Evolutionary conservation across 768 basidiomycete genomes (phyloP).

Genomic region (Serpula lacrymans): DNA sequence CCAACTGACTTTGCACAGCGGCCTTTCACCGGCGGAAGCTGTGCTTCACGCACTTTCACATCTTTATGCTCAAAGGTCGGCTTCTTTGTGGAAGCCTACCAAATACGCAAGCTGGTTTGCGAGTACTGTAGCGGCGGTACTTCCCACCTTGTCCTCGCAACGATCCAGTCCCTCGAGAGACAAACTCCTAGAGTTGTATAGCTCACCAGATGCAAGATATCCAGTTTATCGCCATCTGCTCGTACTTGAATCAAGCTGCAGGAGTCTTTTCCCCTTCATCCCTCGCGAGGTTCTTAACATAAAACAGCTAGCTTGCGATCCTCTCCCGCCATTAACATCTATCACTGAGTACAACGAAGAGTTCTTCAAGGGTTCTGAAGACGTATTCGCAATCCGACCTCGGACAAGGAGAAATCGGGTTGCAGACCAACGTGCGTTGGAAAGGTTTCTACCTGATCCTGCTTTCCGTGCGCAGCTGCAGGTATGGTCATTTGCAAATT

Average conservation of each 20-base stretch:
- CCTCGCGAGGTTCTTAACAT: slow-evolving; percentile 51
- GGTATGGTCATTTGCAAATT: slow-evolving; percentile 29
- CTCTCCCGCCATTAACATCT: slow-evolving; percentile 69
- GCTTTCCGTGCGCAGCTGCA: slow-evolving; percentile 56
- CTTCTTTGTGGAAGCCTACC: slow-evolving; percentile 78
- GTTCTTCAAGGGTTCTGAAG: slow-evolving; percentile 73
- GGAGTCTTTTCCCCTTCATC: slow-evolving; percentile 66
- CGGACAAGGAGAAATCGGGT: slow-evolving; percentile 42
- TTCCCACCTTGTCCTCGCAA: slow-evolving; percentile 27
- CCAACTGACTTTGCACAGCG: slow-evolving; percentile 24
- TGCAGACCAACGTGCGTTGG: slow-evolving; percentile 49
- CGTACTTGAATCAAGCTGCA: slow-evolving; percentile 64
- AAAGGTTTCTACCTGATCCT: slow-evolving; percentile 55
- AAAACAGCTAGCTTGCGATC: slow-evolving; percentile 76
- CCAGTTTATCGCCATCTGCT: slow-evolving; percentile 74
- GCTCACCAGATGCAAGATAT: slow-evolving; percentile 37
- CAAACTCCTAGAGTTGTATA: slow-evolving; percentile 36
- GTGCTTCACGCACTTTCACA: slow-evolving; percentile 80
- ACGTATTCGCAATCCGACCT: slow-evolving; percentile 37
- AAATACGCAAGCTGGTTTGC: slow-evolving; percentile 64
- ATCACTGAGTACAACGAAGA: slow-evolving; percentile 60
- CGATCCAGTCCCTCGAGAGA: slow-evolving; percentile 28
- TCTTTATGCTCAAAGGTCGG: slow-evolving; percentile 80
- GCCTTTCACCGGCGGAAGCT: slow-evolving; percentile 34
- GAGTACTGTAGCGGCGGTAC: slow-evolving; percentile 42